Base-by-base conservation (phyloP, 371 early-diverging fungal genomes). In the Mucor lusitanicus region DNA sequence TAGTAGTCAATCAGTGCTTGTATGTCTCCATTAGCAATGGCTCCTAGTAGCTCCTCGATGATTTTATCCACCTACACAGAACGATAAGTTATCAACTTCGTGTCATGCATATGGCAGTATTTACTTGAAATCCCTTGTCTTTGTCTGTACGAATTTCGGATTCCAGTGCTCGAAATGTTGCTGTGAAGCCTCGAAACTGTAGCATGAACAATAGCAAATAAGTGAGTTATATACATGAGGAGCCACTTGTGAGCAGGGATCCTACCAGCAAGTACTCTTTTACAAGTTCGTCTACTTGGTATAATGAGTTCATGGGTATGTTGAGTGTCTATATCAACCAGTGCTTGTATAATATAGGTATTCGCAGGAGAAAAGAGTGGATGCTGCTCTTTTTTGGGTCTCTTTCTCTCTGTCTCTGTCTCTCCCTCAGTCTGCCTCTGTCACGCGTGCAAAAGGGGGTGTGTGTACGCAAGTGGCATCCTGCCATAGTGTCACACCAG, bases 221-320 rank as follows among this genome's bases (percentile, higher is more conserved):
- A 53, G 23, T 46, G 13, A 59, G 40, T 19, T 40, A 25, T 0
- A 21, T 39, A n/a, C n/a, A 19, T 27, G 37, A 37, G 27, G 6
- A 40, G 37, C 33, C 11, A 13, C 33, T 44, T 44, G 28, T 59
- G 35, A 21, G 19, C 19, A 7, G 8, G 13, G 3, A 37, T 37
- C 15, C 75, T 87, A 87, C 90, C 70, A 90, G 63, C 57, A 90
- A 78, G 70, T 90, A 90, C 69, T 90, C 90, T 70, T 87, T 88
- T 60, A 90, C 83, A 61, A 90, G 82, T 53, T 90, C 90, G 70
- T 90, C 90, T 53, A 90, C 85, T 70, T 90, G 88, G 46, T 80
- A 75, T 59, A 88, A 77, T 54, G 88, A 87, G 66, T 87, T 88
- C 88, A 88, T 88, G 27, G 11, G 13, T 58, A 46, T 12, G 33